phyloP scores from a whole-genome alignment of 148 eudicot genomes.

The Arbutus unedo region DNA sequence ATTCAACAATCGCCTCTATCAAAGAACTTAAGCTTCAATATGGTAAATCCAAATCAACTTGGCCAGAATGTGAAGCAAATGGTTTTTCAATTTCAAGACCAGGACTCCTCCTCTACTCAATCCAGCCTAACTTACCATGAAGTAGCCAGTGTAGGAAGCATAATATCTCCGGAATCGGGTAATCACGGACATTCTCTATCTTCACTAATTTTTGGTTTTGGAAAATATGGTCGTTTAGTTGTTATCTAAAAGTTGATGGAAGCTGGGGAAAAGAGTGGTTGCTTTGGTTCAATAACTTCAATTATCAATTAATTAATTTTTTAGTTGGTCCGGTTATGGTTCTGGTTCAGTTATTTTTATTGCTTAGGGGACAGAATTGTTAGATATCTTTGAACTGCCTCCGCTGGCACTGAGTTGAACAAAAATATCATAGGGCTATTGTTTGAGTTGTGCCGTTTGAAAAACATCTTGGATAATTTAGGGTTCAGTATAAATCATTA shows the following conservation, averaged over 20 bases:
- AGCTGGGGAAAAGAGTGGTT: neutral
- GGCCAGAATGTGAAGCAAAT: conserved; percentile 33
- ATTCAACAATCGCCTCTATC: conserved; percentile 31
- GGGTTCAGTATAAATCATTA: neutral
- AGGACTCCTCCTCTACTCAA: conserved; percentile 70
- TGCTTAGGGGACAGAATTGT: neutral
- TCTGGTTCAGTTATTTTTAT: neutral
- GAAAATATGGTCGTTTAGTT: neutral
- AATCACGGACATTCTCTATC: neutral
- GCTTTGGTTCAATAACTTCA: neutral
- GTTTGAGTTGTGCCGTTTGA: neutral
- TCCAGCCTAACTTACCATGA: conserved; percentile 54
- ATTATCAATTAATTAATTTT: too few relatives aligned
- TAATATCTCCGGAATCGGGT: conserved; percentile 37
- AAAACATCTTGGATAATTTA: neutral
- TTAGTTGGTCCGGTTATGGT: too few relatives aligned
- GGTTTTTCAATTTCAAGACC: conserved; percentile 57
- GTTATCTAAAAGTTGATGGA: neutral
- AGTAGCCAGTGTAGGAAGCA: conserved; percentile 29
- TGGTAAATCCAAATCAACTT: conserved; percentile 35
- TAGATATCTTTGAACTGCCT: conserved; percentile 1
- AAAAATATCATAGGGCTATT: neutral
- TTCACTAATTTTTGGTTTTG: neutral
- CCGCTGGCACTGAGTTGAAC: neutral
- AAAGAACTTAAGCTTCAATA: conserved; percentile 38